Base-by-base conservation (phyloP, 345 rosid species). In the Aquilaria malaccensis region DNA sequence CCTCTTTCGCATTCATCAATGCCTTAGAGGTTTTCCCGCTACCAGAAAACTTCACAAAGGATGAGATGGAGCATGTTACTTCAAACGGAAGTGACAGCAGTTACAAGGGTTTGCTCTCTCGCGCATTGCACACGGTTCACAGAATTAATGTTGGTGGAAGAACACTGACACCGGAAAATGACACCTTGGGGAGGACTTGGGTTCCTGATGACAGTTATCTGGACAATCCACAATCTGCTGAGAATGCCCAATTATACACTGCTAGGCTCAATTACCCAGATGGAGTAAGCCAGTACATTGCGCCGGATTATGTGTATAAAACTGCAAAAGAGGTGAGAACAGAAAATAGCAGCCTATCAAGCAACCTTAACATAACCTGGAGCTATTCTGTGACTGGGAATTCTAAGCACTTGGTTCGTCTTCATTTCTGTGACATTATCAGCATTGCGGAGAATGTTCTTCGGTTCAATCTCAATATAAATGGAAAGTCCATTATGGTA, bases 1-100 rank as follows among this genome's bases (percentile, higher is more conserved):
- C 75, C 3, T 83, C 88, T 15, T 63, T 87, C 0, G 82, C 95
- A 3, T 66, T 82, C 58, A 58, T 83, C n/a, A 90, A 81, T 51
- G 97, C 95, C 58, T 76, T 87, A 1, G 93, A 85, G 65, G 80
- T 76, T 57, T 83, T 90, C 65, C 67, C 50, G 10, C 75, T 70
- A 13, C 81, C 75, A 10, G 55, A 60, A 2, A 57, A 69, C 50
- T 67, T 79, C 52, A 62, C 77, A 45, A 50, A 52, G 13, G 59
- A 64, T 48, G 11, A 37, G 2, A 45, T 60, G 3, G 12, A 30
- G 9, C 62, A n/a, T 10, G 45, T 72, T 45, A 74, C 43, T n/a
- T 7, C 29, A 29, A 10, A 52, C 2, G 63, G 49, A 4, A 54
- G 1, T 7, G 46, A 2, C 0, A 10, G 47, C 12, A 6, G 2